Evolutionary conservation across 306 rosid species (phyloP).

Genomic region (Calophaca sinica): DNA sequence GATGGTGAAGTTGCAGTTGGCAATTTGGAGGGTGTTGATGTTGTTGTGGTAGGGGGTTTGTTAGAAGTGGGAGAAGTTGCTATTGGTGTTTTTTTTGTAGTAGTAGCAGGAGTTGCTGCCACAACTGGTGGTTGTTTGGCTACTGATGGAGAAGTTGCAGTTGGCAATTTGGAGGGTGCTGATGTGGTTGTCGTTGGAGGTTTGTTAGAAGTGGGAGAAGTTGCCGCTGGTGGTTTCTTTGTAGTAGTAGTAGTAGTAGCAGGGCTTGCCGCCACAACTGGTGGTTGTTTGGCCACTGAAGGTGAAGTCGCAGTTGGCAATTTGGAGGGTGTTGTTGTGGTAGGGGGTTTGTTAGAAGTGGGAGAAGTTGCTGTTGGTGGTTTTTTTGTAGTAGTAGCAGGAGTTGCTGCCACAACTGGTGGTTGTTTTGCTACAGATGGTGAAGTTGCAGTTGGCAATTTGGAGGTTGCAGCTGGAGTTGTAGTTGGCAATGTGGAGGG

Average conservation of each 20-base stretch:
- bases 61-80: conserved; percentile 35
- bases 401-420: conserved; percentile 27
- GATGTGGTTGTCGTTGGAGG: neutral
- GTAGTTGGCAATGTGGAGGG: conserved; percentile 41
- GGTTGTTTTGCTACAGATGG: conserved; percentile 19
- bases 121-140: conserved; percentile 25
- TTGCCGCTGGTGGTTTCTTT: conserved; percentile 25
- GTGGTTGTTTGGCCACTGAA: conserved; percentile 6
- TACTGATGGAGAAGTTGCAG: conserved; percentile 7
- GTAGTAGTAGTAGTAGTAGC: conserved; percentile 7
- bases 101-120: conserved; percentile 24
- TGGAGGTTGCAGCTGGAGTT: conserved; percentile 34
- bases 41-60: conserved; percentile 1
- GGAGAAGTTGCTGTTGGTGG: conserved; percentile 39
- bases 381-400: conserved; percentile 19
- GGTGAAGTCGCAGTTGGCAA: conserved; percentile 39
- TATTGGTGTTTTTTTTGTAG: conserved; percentile 11
- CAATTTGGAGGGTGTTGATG: conserved; percentile 36
- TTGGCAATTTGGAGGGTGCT: conserved; percentile 40
- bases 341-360: conserved; percentile 2
- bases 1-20: conserved; percentile 36
- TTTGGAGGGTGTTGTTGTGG: conserved; percentile 25
- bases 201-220: conserved; percentile 35
- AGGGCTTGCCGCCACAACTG: conserved; percentile 14
- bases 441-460: conserved; percentile 40